Evolutionary conservation across 371 early-diverging fungal genomes (phyloP).

Genomic region (Mycotypha africana): DNA sequence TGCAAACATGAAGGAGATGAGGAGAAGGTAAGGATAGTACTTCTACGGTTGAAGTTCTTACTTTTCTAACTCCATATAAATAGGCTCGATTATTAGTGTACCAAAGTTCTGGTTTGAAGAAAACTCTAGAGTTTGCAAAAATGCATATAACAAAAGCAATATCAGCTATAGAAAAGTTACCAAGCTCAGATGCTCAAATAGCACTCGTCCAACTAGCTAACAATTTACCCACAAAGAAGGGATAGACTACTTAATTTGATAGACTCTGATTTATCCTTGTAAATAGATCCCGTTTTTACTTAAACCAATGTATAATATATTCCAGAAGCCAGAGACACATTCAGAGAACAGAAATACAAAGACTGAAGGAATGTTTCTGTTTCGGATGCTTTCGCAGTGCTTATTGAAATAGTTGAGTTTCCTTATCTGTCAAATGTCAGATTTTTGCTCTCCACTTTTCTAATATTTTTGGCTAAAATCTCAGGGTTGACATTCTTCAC

Average conservation of each 20-base stretch:
- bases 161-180: slow-evolving; percentile 52
- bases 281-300: too few species aligned
- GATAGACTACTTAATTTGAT: slow-evolving; percentile 1
- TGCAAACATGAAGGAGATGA: slow-evolving; percentile 65
- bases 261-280: background rate
- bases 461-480: too few species aligned
- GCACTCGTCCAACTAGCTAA: slow-evolving; percentile 63
- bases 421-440: too few species aligned
- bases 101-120: slow-evolving; percentile 62
- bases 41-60: background rate
- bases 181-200: slow-evolving; percentile 62
- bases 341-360: too few species aligned
- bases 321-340: too few species aligned
- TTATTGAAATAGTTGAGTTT: too few species aligned
- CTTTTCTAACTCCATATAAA: background rate
- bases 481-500: too few species aligned
- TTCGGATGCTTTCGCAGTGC: too few species aligned
- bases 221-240: slow-evolving; percentile 42
- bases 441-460: too few species aligned
- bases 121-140: slow-evolving; percentile 56
- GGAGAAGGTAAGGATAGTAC: slow-evolving; percentile 35
- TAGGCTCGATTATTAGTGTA: slow-evolving; percentile 68
- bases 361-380: too few species aligned
- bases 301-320: too few species aligned
- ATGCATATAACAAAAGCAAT: slow-evolving; percentile 56